Percentiles rank a stretch among this genome's conserved stretches.
These are phyloP conservation scores for Voacanga thouarsii DNA, from an alignment of 257 asterid genomes.

Conservation along the genomic window DNA sequence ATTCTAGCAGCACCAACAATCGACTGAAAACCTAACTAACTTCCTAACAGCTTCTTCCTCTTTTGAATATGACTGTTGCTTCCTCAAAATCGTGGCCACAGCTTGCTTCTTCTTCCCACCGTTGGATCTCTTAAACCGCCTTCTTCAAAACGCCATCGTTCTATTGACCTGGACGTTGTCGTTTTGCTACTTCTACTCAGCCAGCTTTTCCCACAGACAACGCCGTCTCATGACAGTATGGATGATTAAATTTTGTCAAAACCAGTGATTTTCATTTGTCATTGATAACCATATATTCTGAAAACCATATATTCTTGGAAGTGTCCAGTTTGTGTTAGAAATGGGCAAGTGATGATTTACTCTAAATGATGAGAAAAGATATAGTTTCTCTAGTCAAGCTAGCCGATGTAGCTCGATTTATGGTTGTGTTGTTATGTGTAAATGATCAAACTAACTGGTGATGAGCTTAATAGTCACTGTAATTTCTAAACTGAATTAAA, in stretches of 20 bases:
- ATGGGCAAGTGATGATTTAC: neutral
- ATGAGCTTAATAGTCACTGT: neutral
- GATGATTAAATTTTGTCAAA: neutral
- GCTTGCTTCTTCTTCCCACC: no score
- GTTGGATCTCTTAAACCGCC: no score
- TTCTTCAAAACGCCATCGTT: no score
- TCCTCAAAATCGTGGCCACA: no score
- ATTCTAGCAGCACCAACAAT: no score
- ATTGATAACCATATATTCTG: neutral
- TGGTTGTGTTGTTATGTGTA: neutral
- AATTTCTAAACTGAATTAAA: neutral
- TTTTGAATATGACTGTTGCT: no score
- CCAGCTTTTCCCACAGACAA: no score
- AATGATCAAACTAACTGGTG: neutral
- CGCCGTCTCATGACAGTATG: no score
- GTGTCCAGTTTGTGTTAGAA: neutral
- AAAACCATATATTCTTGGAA: neutral
- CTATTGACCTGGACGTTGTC: no score
- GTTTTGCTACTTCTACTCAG: no score
- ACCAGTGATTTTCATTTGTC: neutral
- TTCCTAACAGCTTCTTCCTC: no score
- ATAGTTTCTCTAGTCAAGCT: neutral
- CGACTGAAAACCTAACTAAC: no score
- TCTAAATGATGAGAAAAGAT: neutral
- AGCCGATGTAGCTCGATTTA: neutral